phyloP scores from a whole-genome alignment of 176 grass and related monocot genomes.

The Leersia perrieri region DNA sequence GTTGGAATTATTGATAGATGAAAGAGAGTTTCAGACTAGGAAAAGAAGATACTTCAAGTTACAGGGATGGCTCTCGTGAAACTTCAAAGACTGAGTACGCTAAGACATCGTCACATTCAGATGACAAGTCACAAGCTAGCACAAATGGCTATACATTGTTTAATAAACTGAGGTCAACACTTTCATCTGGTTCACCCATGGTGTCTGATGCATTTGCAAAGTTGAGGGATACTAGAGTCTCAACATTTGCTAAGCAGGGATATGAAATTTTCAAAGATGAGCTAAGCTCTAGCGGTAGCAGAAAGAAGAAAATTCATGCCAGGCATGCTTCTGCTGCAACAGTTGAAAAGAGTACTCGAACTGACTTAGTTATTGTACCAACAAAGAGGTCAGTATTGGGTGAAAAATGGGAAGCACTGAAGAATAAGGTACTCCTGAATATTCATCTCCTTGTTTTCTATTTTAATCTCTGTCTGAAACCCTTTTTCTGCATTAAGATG shows the following conservation, averaged over 20 bases:
- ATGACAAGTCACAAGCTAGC: constrained; percentile 30
- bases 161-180: constrained; percentile 45
- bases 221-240: constrained; percentile 60
- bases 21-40: constrained; percentile 62
- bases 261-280: constrained; percentile 79
- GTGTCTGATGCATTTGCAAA: constrained; percentile 55
- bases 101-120: constrained; percentile 30
- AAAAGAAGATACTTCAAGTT: constrained; percentile 58
- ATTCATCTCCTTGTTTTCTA: neutral
- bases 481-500: constrained; percentile 44
- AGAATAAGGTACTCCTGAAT: constrained; percentile 69
- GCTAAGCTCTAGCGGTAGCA: constrained; percentile 50
- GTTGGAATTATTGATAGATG: constrained; percentile 42
- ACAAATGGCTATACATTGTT: constrained; percentile 46
- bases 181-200: constrained; percentile 60
- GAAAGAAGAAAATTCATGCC: constrained; percentile 56
- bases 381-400: constrained; percentile 75
- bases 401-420: constrained; percentile 89
- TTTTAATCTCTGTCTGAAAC: constrained; percentile 25
- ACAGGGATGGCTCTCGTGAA: constrained; percentile 27
- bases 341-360: constrained; percentile 56
- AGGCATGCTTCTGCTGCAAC: constrained; percentile 46
- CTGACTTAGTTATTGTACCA: constrained; percentile 73
- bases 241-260: constrained; percentile 64
- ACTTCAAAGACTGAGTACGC: constrained; percentile 34